phyloP scores from a whole-genome alignment of 495 filamentous ascomycete species.

The Trichoderma orchidacearum region DNA sequence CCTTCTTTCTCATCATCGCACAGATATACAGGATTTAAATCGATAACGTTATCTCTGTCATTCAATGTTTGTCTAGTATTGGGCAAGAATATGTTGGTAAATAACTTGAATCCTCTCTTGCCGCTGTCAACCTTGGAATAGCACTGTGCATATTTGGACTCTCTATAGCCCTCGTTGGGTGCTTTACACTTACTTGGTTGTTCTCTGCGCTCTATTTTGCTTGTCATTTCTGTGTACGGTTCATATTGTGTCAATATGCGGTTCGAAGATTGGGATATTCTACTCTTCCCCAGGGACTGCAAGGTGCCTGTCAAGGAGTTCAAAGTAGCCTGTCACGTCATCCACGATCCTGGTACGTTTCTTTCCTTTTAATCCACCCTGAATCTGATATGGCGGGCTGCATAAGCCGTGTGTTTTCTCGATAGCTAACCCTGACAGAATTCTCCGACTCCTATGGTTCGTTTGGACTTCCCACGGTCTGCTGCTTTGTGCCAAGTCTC shows the following conservation, averaged over 20 bases:
- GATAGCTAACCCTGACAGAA: slow-evolving; percentile 11
- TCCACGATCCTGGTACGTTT: slow-evolving; percentile 47
- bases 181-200: background rate
- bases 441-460: slow-evolving; percentile 28
- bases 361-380: background rate
- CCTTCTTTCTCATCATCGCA: background rate
- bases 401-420: too few relatives aligned
- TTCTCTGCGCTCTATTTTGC: background rate
- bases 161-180: background rate
- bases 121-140: background rate
- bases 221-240: background rate
- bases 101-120: background rate
- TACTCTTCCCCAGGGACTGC: slow-evolving; percentile 53
- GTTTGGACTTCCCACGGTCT: slow-evolving; percentile 49
- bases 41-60: background rate
- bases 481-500: slow-evolving; percentile 63
- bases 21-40: background rate
- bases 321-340: slow-evolving; percentile 67
- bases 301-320: slow-evolving; percentile 72
- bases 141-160: background rate
- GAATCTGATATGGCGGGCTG: background rate
- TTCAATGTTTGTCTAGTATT: background rate
- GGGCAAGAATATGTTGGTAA: background rate
- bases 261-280: slow-evolving; percentile 75
- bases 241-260: slow-evolving; percentile 43